Base-by-base conservation (phyloP, 2,329 filamentous ascomycete genomes). In the Myriosclerotinia scirpicola region DNA sequence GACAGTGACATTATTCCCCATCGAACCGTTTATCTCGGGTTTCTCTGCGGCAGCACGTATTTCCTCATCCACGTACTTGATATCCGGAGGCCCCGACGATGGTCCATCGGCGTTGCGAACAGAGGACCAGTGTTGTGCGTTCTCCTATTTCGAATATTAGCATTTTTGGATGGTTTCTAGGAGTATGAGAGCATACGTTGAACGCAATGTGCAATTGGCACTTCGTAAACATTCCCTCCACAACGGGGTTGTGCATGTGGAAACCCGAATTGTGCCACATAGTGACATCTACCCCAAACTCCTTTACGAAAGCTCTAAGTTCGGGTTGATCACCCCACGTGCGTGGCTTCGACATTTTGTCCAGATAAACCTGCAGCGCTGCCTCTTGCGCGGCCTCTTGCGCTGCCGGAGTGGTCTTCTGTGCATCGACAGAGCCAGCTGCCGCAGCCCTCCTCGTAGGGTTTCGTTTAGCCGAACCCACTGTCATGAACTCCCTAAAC, bases 291-390 rank as follows among this genome's bases (percentile, higher is more conserved):
- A 83, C 83, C 61, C 83, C 80, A 74, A 83, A 89, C 30, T 83
- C 84, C 66, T 84, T 82, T 38, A 85, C 84, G 76, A 90, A 90
- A 7, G 88, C 88, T 42, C 83, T 82, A 54, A 91, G 83, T 77
- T 90, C 87, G 78, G 88, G 82, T 67, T 90, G 87, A 74, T 88
- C 87, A 36, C 86, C 88, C 77, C 84, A 90, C 50, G 84, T 84
- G 62, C 85, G 85, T 40, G 82, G 80, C 72, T 83, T 82, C 40
- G 84, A 82, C 82, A 90, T 89, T 66, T 81, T 79, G 68, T 81
- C 77, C 15, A 90, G 79, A 75, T 88, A 85, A 44, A 81, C 80
- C 63, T 83, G 78, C 72, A 83, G 86, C 38, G 80, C 80, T 48
- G 76, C 76, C 69, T 85, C 81, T 30, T 84, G 86, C 38, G 80